Base-by-base conservation (phyloP, 164 flowering plant genomes). In the Platanus orientalis region DNA sequence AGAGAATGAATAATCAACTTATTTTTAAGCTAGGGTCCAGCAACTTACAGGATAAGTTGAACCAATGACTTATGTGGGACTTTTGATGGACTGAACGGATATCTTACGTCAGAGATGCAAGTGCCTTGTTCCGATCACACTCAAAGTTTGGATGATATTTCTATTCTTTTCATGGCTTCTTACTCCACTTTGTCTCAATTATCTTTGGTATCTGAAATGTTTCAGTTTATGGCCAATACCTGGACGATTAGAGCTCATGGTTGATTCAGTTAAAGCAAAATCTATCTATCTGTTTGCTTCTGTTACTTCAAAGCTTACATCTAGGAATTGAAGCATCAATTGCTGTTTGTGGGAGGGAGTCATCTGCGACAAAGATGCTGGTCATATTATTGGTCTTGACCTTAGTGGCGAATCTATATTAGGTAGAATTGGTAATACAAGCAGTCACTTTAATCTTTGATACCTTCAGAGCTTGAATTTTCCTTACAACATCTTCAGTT, bases 331-430 rank as follows among this genome's bases (percentile, higher is more conserved):
- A n/a, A 71, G 44, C 44, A 25, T 32, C 11, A 75, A 81, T 25
- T 79, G 78, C 61, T 79, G 79, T 42, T 0, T 0, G 1, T 83
- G 87, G 84, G 13, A 28, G 0, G 82, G 87, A 1, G 66, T 79
- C 6, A 63, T 11, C 5, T 79, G 86, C 25, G 73, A 77, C 27
- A 0, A 10, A 29, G 25, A 21, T 34, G 7, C 34, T 24, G 79
- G 84, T 21, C 71, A 42, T 32, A 80, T 80, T 6, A 67, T 34
- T 12, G 60, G 66, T 6, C 62, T 82, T 3, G 73, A 76, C 62
- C 71, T 83, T 39, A 68, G 67, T 24, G 10, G 19, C 12, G 67
- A 68, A 47, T 34, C 27, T 0, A 79, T 83, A 40, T 17, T 49
- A 1, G 69, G 67, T 5, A 73, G 75, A 1, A 6, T 75, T 7